These are phyloP conservation scores for Phialophora chinensis DNA, from an alignment of 2,329 filamentous ascomycete species.

Conservation along the genomic window DNA sequence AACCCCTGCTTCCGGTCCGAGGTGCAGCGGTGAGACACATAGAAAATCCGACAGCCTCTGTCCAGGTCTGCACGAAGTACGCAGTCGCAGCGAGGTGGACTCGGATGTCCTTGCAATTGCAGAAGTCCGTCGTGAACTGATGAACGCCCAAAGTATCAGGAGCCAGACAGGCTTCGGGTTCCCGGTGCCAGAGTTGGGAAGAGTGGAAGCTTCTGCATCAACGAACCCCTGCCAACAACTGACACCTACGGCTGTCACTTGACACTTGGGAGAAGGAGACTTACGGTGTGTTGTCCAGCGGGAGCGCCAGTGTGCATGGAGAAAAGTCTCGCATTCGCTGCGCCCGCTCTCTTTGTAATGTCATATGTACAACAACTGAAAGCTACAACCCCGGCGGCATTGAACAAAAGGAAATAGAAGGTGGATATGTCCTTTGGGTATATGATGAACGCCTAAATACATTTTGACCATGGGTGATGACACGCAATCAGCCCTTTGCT, in stretches of 20 bases:
- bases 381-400: background rate
- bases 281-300: background rate
- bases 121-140: background rate
- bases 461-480: background rate
- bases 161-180: background rate
- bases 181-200: background rate
- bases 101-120: background rate
- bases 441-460: background rate
- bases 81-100: background rate
- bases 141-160: background rate
- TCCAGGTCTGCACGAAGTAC: background rate
- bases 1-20: background rate
- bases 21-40: background rate
- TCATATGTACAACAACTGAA: background rate
- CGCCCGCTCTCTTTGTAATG: background rate
- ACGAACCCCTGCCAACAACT: background rate
- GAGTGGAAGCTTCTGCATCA: background rate
- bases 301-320: background rate
- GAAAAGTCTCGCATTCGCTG: background rate
- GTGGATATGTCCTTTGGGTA: background rate
- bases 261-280: background rate
- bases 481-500: background rate
- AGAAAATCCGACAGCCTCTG: background rate
- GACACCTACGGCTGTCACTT: background rate
- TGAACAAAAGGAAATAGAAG: background rate